Conservation (phyloP, 768 basidiomycete genomes). For the Ephemerocybe angulata region DNA sequence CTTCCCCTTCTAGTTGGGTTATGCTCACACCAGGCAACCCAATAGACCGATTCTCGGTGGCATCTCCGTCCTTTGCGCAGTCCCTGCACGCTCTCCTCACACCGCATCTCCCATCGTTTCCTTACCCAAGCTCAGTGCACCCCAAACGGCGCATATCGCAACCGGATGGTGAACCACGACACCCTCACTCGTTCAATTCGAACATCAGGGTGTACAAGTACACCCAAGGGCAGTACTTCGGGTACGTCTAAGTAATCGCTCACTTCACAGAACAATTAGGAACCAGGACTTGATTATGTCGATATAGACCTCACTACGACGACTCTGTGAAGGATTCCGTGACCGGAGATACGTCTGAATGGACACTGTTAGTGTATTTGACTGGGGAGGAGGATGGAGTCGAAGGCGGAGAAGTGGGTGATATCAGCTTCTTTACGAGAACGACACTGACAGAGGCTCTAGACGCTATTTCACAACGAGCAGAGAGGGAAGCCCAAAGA, state of each 20-base stretch:
- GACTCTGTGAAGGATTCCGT: conserved; percentile 58
- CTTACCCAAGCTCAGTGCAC: conserved; percentile 36
- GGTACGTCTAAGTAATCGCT: conserved; percentile 27
- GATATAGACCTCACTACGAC: conserved; percentile 61
- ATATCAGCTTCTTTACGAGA: neutral
- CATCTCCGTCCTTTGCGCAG: conserved; percentile 55
- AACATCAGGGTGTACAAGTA: conserved; percentile 77
- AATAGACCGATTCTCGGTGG: conserved; percentile 59
- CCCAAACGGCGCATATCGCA: conserved; percentile 22
- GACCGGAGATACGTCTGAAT: conserved; percentile 66
- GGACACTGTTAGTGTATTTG: conserved; percentile 74
- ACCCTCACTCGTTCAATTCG: conserved; percentile 61
- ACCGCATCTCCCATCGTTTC: conserved; percentile 59
- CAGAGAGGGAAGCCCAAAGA: conserved; percentile 46
- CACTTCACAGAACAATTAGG: neutral
- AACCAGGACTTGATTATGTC: neutral
- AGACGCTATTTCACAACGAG: conserved; percentile 72
- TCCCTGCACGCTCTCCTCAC: conserved; percentile 45
- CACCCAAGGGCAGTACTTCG: conserved; percentile 60
- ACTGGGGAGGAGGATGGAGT: conserved; percentile 72
- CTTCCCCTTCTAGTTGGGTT: neutral
- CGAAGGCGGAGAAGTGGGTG: conserved; percentile 59
- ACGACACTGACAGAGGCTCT: neutral
- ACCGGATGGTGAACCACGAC: conserved; percentile 23
- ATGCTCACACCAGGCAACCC: neutral